Conservation (phyloP, 177 flowering plant genomes). For the Vitis hybrid region DNA sequence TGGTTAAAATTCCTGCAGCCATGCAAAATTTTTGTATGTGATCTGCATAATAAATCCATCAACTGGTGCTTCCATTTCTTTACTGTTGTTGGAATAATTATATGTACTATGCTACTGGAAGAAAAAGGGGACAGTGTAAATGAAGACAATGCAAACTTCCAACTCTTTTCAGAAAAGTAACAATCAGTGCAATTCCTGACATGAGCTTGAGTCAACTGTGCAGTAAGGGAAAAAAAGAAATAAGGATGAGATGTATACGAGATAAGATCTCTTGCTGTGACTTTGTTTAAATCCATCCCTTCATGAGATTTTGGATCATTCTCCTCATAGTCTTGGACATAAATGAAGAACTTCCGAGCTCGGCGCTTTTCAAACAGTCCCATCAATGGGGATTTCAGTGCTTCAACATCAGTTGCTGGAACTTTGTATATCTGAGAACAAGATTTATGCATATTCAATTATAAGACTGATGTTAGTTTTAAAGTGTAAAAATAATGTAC, state of each 20-base stretch:
- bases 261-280: constrained; percentile 75
- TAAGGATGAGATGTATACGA: constrained; percentile 39
- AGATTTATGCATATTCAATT: neutral
- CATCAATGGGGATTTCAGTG: constrained; percentile 88
- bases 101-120: too few species aligned
- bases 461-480: neutral
- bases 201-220: neutral
- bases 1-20: too few species aligned
- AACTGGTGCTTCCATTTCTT: too few species aligned
- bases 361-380: constrained; percentile 96
- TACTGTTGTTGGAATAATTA: too few species aligned
- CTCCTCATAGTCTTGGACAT: constrained; percentile 93
- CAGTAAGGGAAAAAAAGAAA: neutral
- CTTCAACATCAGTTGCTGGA: constrained; percentile 97
- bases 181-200: neutral
- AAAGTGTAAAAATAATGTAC: neutral
- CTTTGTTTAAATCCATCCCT: constrained; percentile 76
- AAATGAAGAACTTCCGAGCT: constrained; percentile 88
- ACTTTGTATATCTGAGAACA: constrained; percentile 74
- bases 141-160: too few species aligned
- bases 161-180: too few species aligned
- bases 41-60: too few species aligned
- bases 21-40: too few species aligned
- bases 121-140: too few species aligned
- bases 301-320: constrained; percentile 91